phyloP scores from a whole-genome alignment of 805 yeast genomes.

The Lipomyces sp. region DNA sequence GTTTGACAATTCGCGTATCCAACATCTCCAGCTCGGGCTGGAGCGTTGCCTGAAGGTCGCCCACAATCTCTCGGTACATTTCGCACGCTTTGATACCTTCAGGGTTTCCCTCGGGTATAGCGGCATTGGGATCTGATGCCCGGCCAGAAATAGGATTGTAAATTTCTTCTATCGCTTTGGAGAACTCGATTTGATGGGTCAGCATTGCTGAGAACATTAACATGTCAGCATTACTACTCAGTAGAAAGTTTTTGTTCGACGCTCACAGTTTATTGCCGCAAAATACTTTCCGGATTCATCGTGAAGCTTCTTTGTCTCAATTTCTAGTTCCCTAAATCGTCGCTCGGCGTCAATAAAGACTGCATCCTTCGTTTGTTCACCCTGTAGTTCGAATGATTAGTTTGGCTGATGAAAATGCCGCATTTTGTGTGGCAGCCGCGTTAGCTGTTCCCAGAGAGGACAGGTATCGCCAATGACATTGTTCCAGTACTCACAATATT shows the following conservation, averaged over 20 bases:
- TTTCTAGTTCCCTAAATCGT: slow-evolving; percentile 89
- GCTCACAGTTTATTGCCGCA: slow-evolving; percentile 77
- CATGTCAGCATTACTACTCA: slow-evolving; percentile 2
- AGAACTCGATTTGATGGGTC: slow-evolving; percentile 89
- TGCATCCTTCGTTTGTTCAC: slow-evolving; percentile 67
- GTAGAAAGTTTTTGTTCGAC: too few relatives aligned
- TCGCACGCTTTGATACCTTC: slow-evolving; percentile 95
- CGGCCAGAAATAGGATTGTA: slow-evolving; percentile 96
- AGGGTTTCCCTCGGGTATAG: slow-evolving; percentile 91
- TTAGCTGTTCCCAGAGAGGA: not conserved
- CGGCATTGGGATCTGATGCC: slow-evolving; percentile 83
- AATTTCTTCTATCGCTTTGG: slow-evolving; percentile 93
- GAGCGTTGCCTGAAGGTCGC: slow-evolving; percentile 79
- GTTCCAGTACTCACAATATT: slow-evolving; percentile 61
- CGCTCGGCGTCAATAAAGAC: slow-evolving; percentile 96
- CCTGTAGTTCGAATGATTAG: slow-evolving; percentile 34
- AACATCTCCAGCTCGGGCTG: slow-evolving; percentile 93
- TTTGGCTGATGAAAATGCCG: not conserved
- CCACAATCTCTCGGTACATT: slow-evolving; percentile 85
- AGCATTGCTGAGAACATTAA: slow-evolving; percentile 69
- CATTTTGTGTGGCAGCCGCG: not conserved
- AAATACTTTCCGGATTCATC: slow-evolving; percentile 91
- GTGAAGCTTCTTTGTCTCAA: slow-evolving; percentile 84
- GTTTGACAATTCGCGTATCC: slow-evolving; percentile 84
- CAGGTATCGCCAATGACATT: not conserved